Base-by-base conservation (phyloP, 345 rosid species). In the Cardiospermum halicacabum region DNA sequence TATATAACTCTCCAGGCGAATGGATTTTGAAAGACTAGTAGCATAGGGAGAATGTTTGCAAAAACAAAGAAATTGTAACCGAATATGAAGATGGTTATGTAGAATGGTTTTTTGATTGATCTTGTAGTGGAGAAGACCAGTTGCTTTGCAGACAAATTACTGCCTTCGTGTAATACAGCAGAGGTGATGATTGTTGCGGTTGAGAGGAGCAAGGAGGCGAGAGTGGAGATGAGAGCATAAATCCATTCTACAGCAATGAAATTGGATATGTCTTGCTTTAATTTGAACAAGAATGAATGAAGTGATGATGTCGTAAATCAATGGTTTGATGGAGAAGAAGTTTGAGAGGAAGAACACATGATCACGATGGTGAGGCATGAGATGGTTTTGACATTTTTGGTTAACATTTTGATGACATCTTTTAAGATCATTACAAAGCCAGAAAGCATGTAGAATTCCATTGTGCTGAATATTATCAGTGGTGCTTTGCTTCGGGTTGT, bases 21-120 rank as follows among this genome's bases (percentile, higher is more conserved):
- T 0, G 51, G 5, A 0, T 11, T 56, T 49, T 62, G 53, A 22
- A 50, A 19, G 26, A 70, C 16, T 15, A 80, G 60, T 28, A 37
- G 2, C 2, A 78, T 11, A 30, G 81, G 72, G 2, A 65, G 6
- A 26, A 75, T 42, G 39, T 64, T 34, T 18, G 59, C 19, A 0
- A 60, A 13, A 45, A 71, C 62, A 49, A 82, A 48, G 48, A 72
- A 59, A n/a, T 37, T 6, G 56, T 63, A 89, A 26, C 91, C 81
- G 4, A 66, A 0, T 30, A 3, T 31, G 60, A 86, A 74, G 22
- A 82, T 75, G 54, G 42, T 16, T 31, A 67, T 65, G 71, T 70
- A 82, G 62, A 86, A 62, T 12, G 82, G 83, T 27, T 77, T 74
- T 61, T 62, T 78, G 76, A 70, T 69, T 56, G 76, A 78, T 65